Evolutionary conservation across 495 filamentous ascomycete species (phyloP).

Genomic region (Penicillium tannophilum): DNA sequence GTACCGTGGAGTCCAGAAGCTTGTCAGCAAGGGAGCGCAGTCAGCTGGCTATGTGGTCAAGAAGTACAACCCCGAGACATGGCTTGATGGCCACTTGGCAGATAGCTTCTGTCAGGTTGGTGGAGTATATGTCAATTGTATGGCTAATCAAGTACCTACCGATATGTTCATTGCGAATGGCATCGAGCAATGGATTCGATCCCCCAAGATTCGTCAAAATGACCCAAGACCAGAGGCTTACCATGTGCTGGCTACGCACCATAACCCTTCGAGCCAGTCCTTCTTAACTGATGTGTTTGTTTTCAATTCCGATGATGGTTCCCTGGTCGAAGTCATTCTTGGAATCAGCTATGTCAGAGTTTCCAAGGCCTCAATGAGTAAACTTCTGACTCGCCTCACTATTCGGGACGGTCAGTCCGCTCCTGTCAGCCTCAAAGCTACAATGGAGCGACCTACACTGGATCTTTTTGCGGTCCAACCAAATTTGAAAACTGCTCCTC

Average conservation of each 20-base stretch:
- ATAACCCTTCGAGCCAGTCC: constrained; percentile 30
- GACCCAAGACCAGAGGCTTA: constrained; percentile 33
- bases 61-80: constrained; percentile 36
- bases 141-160: constrained; percentile 40
- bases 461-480: not conserved
- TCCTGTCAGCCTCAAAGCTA: not conserved
- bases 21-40: constrained; percentile 46
- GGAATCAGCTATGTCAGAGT: constrained; percentile 52
- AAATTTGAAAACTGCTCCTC: not conserved
- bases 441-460: not conserved
- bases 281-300: constrained; percentile 55
- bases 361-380: constrained; percentile 45
- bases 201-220: constrained; percentile 25
- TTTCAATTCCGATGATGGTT: constrained; percentile 45
- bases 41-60: constrained; percentile 49
- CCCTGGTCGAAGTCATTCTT: constrained; percentile 49
- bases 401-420: not conserved
- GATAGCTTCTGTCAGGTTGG: constrained; percentile 54
- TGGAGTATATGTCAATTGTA: constrained; percentile 55
- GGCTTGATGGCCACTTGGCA: constrained; percentile 39
- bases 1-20: constrained; percentile 47
- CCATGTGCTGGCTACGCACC: constrained; percentile 48
- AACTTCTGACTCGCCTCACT: constrained; percentile 24
- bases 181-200: constrained; percentile 50
- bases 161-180: constrained; percentile 54